phyloP scores from a whole-genome alignment of 495 filamentous ascomycete species.

The Penicillium taxi region DNA sequence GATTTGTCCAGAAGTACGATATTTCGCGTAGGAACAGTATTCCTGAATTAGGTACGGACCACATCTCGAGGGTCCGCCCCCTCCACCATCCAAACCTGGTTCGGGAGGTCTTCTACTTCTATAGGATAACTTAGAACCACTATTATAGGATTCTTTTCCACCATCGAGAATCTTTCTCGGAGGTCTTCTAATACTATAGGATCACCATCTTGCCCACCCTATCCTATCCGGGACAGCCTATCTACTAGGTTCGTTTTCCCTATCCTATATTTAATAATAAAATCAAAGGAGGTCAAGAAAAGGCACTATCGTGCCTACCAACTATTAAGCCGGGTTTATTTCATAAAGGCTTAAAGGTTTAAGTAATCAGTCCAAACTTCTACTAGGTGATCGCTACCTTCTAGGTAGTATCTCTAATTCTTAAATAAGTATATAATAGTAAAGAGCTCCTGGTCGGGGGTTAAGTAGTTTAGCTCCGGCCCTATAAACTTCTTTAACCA shows the following conservation, averaged over 20 bases:
- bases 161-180: no score
- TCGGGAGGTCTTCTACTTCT: no score
- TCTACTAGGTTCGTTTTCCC: not conserved
- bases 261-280: not conserved
- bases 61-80: no score
- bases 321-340: not conserved
- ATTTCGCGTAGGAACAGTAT: no score
- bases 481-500: not conserved
- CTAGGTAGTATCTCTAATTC: not conserved
- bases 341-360: not conserved
- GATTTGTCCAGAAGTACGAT: no score
- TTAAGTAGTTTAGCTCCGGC: not conserved
- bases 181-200: no score
- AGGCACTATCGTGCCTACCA: not conserved
- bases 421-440: constrained; percentile 3
- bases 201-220: no score
- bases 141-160: no score
- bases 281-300: not conserved
- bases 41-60: not conserved
- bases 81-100: no score
- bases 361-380: not conserved
- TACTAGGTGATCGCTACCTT: not conserved
- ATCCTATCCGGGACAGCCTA: not conserved
- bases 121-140: no score
- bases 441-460: constrained; percentile 1